Evolutionary conservation across 2,329 filamentous ascomycete species (phyloP).

Genomic region (Paraphoma chrysanthemicola): DNA sequence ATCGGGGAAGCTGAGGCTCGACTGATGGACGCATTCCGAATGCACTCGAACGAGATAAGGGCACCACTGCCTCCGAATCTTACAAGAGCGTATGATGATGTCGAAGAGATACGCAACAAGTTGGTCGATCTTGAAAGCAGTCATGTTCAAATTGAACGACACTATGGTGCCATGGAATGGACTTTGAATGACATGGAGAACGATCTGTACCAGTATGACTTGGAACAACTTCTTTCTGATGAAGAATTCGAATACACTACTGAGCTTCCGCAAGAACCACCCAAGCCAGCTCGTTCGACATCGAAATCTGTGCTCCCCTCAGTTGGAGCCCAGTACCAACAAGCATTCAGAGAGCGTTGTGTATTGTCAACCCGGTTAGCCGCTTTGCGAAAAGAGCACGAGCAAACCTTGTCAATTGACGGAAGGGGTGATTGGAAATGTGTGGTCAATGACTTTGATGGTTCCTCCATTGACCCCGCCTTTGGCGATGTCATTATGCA

Average conservation of each 20-base stretch:
- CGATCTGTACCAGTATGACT: conserved; percentile 23
- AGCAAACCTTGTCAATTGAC: background rate
- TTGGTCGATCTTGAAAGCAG: conserved; percentile 22
- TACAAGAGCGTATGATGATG: conserved; percentile 7
- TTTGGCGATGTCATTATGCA: background rate
- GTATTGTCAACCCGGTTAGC: background rate
- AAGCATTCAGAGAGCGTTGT: background rate
- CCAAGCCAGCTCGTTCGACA: background rate
- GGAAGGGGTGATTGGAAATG: too few relatives aligned
- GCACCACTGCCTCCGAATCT: conserved; percentile 7
- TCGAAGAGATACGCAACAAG: conserved; percentile 13
- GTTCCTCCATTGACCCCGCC: background rate
- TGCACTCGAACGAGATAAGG: conserved; percentile 8
- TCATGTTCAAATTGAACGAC: conserved; percentile 15
- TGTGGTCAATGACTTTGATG: too few relatives aligned
- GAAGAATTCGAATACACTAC: background rate
- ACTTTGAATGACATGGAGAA: conserved; percentile 21
- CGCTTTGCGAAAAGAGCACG: background rate
- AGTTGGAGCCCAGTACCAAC: background rate
- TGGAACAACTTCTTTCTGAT: conserved; percentile 1
- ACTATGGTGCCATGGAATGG: conserved; percentile 21
- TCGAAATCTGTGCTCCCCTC: background rate
- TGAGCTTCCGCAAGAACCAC: background rate
- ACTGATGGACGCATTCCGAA: conserved; percentile 17
- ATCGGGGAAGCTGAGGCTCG: conserved; percentile 14